These are phyloP conservation scores for Lepidium sativum DNA, from an alignment of 345 rosid species.

Conservation along the genomic window DNA sequence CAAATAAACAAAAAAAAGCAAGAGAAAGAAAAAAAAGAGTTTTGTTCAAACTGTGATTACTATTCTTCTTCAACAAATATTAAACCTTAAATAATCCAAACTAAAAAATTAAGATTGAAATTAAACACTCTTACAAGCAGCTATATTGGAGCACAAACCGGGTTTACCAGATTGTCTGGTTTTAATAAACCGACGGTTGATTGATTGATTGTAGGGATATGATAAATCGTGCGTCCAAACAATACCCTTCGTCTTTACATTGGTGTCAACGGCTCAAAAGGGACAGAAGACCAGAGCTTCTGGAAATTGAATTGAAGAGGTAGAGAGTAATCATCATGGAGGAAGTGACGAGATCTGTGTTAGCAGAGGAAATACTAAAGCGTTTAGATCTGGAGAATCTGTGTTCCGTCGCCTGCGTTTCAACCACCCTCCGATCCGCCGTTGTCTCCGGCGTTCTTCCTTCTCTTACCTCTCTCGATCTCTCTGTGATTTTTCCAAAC, in stretches of 20 bases:
- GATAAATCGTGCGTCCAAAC: slow-evolving; percentile 12
- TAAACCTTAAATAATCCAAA: too few relatives aligned
- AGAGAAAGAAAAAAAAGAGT: too few relatives aligned
- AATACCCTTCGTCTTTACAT: background rate
- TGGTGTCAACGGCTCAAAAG: slow-evolving; percentile 9
- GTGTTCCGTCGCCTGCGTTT: slow-evolving; percentile 45
- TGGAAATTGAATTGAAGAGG: background rate
- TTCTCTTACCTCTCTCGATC: slow-evolving; percentile 33
- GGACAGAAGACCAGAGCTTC: background rate
- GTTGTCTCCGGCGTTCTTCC: slow-evolving; percentile 36
- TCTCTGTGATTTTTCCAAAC: slow-evolving; percentile 29
- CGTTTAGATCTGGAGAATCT: slow-evolving; percentile 47
- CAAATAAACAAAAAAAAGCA: too few relatives aligned
- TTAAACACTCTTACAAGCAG: too few relatives aligned
- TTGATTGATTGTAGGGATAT: background rate
- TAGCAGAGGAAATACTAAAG: slow-evolving; percentile 36
- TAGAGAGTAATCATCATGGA: slow-evolving; percentile 11
- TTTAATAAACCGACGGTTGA: background rate
- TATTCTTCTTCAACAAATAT: too few relatives aligned
- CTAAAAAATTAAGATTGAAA: too few relatives aligned
- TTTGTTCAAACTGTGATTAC: too few relatives aligned
- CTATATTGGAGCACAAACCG: background rate
- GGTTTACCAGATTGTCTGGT: background rate
- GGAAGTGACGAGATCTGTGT: slow-evolving; percentile 22
- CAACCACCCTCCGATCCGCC: slow-evolving; percentile 36